A percentile compares a stretch with the other conserved stretches of the same genome.
Evolutionary conservation across 1,284 basidiomycete species (phyloP).

Genomic region (Apiotrichum siamense): DNA sequence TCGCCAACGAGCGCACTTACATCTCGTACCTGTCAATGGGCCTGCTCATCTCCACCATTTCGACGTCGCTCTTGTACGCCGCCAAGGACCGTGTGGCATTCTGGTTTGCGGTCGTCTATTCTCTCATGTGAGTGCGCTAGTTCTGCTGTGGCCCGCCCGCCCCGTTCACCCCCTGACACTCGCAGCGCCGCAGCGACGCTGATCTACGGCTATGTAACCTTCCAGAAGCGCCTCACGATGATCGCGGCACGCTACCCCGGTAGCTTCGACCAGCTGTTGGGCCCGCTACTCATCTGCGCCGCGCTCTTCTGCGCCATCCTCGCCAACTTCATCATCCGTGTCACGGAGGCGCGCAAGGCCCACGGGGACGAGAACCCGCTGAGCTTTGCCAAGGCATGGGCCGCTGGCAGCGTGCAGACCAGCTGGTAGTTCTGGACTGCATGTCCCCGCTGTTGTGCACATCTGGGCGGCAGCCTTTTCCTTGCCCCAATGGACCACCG

Average conservation of each 20-base stretch:
- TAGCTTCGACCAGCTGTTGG: slow-evolving; percentile 74
- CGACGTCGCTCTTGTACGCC: slow-evolving; percentile 61
- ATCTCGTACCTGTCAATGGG: slow-evolving; percentile 84
- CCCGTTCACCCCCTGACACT: background rate
- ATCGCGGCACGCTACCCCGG: slow-evolving; percentile 87
- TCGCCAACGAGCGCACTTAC: slow-evolving; percentile 97
- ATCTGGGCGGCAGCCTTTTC: too few species aligned
- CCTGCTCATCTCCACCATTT: slow-evolving; percentile 75
- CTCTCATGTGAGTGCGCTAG: slow-evolving; percentile 54
- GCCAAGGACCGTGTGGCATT: slow-evolving; percentile 62
- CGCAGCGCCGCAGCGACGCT: slow-evolving; percentile 41
- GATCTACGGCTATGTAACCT: slow-evolving; percentile 78
- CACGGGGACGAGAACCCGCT: slow-evolving; percentile 33
- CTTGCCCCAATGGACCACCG: too few species aligned
- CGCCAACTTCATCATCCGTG: slow-evolving; percentile 74
- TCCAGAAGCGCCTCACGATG: slow-evolving; percentile 83
- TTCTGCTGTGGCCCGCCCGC: background rate
- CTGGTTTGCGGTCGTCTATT: slow-evolving; percentile 78
- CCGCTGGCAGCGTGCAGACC: slow-evolving; percentile 21
- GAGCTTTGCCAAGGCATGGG: slow-evolving; percentile 33
- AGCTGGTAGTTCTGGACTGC: too few species aligned
- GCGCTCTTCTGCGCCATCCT: slow-evolving; percentile 78
- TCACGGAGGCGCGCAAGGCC: slow-evolving; percentile 29
- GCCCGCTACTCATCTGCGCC: slow-evolving; percentile 71
- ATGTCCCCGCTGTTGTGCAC: too few species aligned